Percentiles rank a stretch among this genome's conserved stretches.
phyloP scores from a whole-genome alignment of 1,284 basidiomycete genomes.

The Athelia sp. region DNA sequence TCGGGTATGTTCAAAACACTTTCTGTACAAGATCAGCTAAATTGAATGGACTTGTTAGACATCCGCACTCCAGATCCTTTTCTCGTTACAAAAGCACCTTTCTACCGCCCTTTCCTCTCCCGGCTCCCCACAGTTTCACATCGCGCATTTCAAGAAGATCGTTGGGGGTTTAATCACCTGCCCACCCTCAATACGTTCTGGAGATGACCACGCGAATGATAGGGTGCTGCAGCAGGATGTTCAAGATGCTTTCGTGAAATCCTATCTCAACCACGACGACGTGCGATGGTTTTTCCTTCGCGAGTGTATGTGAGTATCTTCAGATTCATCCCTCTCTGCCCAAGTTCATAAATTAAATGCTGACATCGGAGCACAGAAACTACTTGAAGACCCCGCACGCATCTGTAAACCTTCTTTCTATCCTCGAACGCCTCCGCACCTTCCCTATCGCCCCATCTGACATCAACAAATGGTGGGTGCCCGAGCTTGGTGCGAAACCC shows the following conservation, averaged over 20 bases:
- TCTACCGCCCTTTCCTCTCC: slow-evolving; percentile 52
- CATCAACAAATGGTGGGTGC: slow-evolving; percentile 84
- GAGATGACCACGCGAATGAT: slow-evolving; percentile 14
- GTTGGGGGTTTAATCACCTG: slow-evolving; percentile 57
- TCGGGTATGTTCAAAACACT: slow-evolving; percentile 44
- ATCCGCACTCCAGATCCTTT: slow-evolving; percentile 74
- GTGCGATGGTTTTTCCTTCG: slow-evolving; percentile 91
- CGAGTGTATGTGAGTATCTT: slow-evolving; percentile 63
- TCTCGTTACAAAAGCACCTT: slow-evolving; percentile 76
- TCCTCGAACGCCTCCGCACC: slow-evolving; percentile 76
- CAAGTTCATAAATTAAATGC: too few relatives aligned
- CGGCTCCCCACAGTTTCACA: slow-evolving; percentile 58
- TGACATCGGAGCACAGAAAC: slow-evolving; percentile 7
- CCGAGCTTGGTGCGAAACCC: slow-evolving; percentile 62
- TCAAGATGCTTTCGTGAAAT: slow-evolving; percentile 57
- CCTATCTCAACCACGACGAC: slow-evolving; percentile 79
- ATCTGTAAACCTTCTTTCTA: slow-evolving; percentile 63
- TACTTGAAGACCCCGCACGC: slow-evolving; percentile 35
- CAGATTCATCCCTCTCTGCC: neutral
- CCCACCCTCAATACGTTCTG: slow-evolving; percentile 43
- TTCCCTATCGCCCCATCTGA: slow-evolving; percentile 78
- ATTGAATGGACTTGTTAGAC: slow-evolving; percentile 37
- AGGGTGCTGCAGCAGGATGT: slow-evolving; percentile 53
- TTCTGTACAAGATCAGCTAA: neutral
- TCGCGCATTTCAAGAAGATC: slow-evolving; percentile 64